Evolutionary conservation across 192 early-diverging fungal genomes (phyloP).

Genomic region (Neocallimastix lanati): DNA sequence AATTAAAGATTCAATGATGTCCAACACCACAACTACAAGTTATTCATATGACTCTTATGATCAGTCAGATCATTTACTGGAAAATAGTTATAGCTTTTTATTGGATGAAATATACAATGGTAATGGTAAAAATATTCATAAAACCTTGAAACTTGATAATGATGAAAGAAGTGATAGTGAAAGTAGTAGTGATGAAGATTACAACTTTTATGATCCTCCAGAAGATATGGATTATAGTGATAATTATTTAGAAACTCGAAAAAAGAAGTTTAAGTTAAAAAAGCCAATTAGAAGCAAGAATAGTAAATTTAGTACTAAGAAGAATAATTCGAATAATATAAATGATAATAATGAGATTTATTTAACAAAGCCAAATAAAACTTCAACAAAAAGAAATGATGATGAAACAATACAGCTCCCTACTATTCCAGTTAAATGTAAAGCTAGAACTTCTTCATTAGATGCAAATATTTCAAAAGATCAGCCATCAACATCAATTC

Average conservation of each 20-base stretch:
- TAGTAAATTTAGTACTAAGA: too few species aligned
- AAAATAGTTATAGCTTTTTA: background rate
- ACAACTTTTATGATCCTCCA: background rate
- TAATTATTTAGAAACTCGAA: background rate
- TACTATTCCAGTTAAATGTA: too few species aligned
- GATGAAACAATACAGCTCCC: too few species aligned
- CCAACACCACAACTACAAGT: background rate
- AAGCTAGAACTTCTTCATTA: background rate
- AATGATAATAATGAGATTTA: too few species aligned
- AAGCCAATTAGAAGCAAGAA: background rate
- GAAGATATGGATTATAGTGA: background rate
- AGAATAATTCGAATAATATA: too few species aligned
- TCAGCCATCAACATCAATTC: background rate
- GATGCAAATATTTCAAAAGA: background rate
- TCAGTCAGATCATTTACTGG: background rate
- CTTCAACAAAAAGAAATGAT: too few species aligned
- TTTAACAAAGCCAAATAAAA: too few species aligned
- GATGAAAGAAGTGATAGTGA: background rate
- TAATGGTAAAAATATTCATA: background rate
- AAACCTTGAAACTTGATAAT: too few species aligned
- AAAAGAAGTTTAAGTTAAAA: background rate
- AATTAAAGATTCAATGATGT: background rate
- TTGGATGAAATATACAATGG: background rate
- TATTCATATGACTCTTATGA: background rate
- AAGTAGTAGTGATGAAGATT: background rate